Evolutionary conservation across 106 monocot species (phyloP), one percentile per base, ranked within the genome.

Genomic region (Acorus gramineus): DNA sequence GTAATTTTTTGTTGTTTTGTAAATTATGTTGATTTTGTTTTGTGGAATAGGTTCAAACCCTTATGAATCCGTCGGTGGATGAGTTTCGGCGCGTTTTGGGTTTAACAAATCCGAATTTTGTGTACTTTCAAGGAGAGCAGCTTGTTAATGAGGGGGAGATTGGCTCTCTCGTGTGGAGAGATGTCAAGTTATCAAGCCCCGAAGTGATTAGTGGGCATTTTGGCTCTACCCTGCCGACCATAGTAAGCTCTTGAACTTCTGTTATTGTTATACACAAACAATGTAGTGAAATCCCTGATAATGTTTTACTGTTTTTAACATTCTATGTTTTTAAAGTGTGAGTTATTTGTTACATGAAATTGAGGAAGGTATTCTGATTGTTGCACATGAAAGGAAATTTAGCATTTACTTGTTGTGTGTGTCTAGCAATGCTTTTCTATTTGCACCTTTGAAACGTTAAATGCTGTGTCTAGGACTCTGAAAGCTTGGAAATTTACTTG

Each of bases 121-220:
- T 98, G 63, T 98, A 84, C 66, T 68, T 98, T 64, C 91, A 86
- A 66, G 98, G 88, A 11, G 86, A 98, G 67, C 52, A 74, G 49
- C 67, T 70, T 56, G 87, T 85, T 57, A 77, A 79, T 55, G 85
- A 76, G 55, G 86, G 78, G 64, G 83, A 83, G 53, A 88, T 92
- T 58, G 98, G 98, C 5, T 75, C 79, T 6, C 69, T 98, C 59
- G 63, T 80, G 14, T 92, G 88, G 98, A 79, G 73, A 53, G 68
- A 70, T 7, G 46, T 61, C 9, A 71, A 89, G 52, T 14, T 88
- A 11, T 92, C 79, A 5, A 92, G 89, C 10, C 88, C 92, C 3
- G 62, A 79, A 7, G 59, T n/a, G 0, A 66, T 98, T 12, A 60
- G 74, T 55, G 77, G 83, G 46, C 87, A 92, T 52, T 66, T 98